Conservation (phyloP, 208 protist species). For the Acanthamoeba royreba region DNA sequence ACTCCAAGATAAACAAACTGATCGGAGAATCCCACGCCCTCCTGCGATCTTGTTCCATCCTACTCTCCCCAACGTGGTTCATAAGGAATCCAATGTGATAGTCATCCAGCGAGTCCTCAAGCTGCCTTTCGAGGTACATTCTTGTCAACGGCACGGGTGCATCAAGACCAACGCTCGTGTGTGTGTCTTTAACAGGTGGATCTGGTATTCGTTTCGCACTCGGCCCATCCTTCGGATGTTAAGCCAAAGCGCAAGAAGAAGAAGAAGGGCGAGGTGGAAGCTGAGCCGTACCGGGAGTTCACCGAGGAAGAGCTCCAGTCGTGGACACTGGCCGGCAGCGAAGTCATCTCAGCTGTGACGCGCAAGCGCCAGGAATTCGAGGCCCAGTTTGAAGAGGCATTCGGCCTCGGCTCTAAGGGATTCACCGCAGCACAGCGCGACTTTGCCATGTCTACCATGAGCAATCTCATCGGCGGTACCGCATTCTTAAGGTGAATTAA, state of each 20-base stretch:
- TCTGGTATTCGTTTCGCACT: neutral
- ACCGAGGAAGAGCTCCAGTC: neutral
- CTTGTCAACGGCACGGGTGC: neutral
- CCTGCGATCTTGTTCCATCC: neutral
- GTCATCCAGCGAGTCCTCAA: neutral
- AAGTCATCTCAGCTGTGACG: neutral
- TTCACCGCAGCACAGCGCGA: neutral
- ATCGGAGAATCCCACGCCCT: neutral
- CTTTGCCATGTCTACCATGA: constrained; percentile 40
- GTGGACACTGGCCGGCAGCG: neutral
- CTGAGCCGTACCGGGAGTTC: neutral
- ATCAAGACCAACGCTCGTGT: neutral
- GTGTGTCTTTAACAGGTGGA: neutral
- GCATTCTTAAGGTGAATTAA: neutral
- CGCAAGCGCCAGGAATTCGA: neutral
- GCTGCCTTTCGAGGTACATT: neutral
- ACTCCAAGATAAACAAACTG: neutral
- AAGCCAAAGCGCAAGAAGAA: neutral
- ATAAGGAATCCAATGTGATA: neutral
- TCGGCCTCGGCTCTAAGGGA: neutral
- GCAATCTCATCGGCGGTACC: constrained; percentile 18
- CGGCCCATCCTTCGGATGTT: neutral
- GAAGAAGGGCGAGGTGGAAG: neutral
- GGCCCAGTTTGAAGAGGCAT: neutral
- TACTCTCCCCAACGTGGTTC: neutral